Evolutionary conservation across 1,139 yeast genomes (phyloP), one percentile per base, ranked within the genome.

Genomic region (Scheffersomyces segobiensis): DNA sequence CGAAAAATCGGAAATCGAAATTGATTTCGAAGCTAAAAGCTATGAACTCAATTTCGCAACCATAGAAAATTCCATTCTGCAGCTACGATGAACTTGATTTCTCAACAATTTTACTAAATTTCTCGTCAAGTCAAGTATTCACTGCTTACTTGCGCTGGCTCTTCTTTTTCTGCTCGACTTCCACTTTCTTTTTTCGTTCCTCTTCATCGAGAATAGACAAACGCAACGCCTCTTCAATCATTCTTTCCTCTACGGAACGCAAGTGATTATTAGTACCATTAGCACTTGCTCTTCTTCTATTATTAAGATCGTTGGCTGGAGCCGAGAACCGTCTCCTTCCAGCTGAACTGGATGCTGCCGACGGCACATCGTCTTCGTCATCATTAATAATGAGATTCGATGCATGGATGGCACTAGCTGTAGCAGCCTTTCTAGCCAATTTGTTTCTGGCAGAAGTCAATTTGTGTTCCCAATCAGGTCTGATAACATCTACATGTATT

Each of bases 351-450:
- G 58, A n/a, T 47, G 57, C 59, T 18, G 59, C 4, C 53, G 52
- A 22, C 18, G 50, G 24, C 50, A 17, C 26, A 48, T 48, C 50
- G 18, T 48, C 50, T 48, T 70, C 70, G 46, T 68, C 71, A 21
- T 67, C 70, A 21, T 74, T 70, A 60, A 83, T 78, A 55, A 85
- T 74, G 70, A 87, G 83, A 61, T 88, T 92, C 42, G 91, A 87
- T 17, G 93, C 96, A 74, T 93, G 98, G 52, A 93, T 85, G 0
- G 97, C 97, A 53, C 92, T 91, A 0, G 98, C 98, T 19, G 97
- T 92, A 0, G 98, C 98, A 0, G 97, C 88, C 66, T 91, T 83
- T 59, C 97, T 82, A 0, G 97, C 97, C 52, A 92, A 77, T 65
- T 87, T 88, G 60, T 87, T 84, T 57, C 95, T 82, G 3, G 97